These are phyloP conservation scores for Sporothrix pallida DNA, from an alignment of 2,329 filamentous ascomycete genomes.

Conservation along the genomic window DNA sequence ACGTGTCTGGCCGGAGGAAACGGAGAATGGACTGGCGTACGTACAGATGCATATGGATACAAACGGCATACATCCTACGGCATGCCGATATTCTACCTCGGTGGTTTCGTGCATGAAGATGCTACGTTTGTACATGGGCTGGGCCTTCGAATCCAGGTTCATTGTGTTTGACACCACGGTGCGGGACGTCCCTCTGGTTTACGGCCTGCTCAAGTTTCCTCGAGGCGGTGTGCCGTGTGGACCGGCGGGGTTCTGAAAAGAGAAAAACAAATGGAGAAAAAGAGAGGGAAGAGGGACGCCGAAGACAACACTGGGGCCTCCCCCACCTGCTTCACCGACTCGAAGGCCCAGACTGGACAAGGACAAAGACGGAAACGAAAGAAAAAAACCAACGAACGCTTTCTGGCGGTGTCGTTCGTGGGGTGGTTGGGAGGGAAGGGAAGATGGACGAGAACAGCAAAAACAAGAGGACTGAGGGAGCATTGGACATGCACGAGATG, in stretches of 20 bases:
- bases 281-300: neutral
- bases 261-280: no score
- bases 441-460: neutral
- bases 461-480: neutral
- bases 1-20: neutral
- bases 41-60: neutral
- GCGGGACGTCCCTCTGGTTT: neutral
- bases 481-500: constrained; percentile 24
- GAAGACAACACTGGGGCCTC: neutral
- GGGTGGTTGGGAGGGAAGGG: neutral
- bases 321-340: constrained; percentile 11
- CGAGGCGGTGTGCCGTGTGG: constrained; percentile 24
- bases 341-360: neutral
- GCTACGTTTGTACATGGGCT: neutral
- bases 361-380: neutral
- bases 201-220: neutral
- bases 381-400: neutral
- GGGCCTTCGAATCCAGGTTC: no score
- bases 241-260: neutral
- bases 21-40: no score
- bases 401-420: constrained; percentile 28
- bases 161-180: neutral
- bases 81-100: constrained; percentile 5
- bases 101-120: neutral
- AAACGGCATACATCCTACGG: neutral